Conservation (phyloP, 2,329 filamentous ascomycete species). For the Alternaria longipes region DNA sequence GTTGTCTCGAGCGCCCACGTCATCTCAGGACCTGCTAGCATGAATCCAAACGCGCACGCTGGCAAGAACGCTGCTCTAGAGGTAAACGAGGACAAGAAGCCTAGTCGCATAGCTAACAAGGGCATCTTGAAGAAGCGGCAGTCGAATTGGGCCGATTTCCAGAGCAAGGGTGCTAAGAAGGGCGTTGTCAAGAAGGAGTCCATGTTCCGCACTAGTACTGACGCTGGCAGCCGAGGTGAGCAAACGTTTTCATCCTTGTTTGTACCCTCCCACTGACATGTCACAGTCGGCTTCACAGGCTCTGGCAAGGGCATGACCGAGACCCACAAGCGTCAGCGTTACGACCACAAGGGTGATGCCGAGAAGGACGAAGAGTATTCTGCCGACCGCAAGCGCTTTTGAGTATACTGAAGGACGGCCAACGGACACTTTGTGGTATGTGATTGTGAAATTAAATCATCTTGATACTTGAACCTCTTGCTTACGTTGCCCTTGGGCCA, state of each 20-base stretch:
- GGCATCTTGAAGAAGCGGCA: constrained; percentile 92
- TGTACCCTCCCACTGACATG: constrained; percentile 30
- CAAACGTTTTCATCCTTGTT: neutral
- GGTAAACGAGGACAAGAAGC: constrained; percentile 71
- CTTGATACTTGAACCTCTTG: constrained; percentile 22
- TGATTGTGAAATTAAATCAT: constrained; percentile 1
- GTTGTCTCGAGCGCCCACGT: constrained; percentile 58
- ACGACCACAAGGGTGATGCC: constrained; percentile 70
- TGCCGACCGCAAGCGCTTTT: constrained; percentile 18
- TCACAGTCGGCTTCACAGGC: constrained; percentile 89
- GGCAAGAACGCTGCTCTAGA: constrained; percentile 68
- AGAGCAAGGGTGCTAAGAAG: constrained; percentile 70
- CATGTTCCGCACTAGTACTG: constrained; percentile 95
- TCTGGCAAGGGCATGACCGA: constrained; percentile 97
- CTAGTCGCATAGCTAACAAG: constrained; percentile 83
- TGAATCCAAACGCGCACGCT: constrained; percentile 72
- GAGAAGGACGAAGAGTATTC: constrained; percentile 35
- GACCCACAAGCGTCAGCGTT: constrained; percentile 80
- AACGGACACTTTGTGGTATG: constrained; percentile 14
- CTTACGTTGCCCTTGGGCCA: constrained; percentile 31
- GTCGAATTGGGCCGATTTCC: constrained; percentile 95
- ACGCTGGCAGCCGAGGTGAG: constrained; percentile 84
- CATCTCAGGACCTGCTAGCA: constrained; percentile 72
- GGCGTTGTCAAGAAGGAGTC: constrained; percentile 86
- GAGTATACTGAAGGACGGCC: neutral